Base-by-base conservation (phyloP, 2,329 filamentous ascomycete species). In the Penicillium crustosum region DNA sequence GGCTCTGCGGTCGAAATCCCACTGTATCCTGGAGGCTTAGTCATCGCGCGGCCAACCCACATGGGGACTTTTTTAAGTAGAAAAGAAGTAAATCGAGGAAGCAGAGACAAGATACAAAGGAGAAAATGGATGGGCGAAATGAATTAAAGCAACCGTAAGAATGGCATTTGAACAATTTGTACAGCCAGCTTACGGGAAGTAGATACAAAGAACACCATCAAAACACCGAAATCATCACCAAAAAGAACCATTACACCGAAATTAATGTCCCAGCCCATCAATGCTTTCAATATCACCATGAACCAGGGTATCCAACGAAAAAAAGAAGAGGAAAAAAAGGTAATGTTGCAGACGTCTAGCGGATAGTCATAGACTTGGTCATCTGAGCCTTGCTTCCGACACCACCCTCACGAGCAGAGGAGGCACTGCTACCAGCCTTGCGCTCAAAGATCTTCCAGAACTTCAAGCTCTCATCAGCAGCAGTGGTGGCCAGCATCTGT, bases 401-500 rank as follows among this genome's bases (percentile, higher is more conserved):
- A 62, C 86, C 87, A 58, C 87, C 83, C 66, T 84, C 82, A 60
- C 85, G 83, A 54, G 87, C 81, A 33, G 82, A 73, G 49, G 86
- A 84, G 51, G 87, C 84, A 60, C 84, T 80, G 58, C 84, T 81
- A 55, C 91, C 92, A 19, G 93, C 82, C 86, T 97, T 97, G 86
- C 96, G 97, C 84, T 99, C 94, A 72, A 99, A 99, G 68, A 99
- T 84, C 87, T 99, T 99, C 94, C 94, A 99, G 84, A 99, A 99
- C 82, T 99, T 99, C 77, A 99, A 83, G 73, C 89, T 93, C 83
- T 99, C 94, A 70, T 99, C 94, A 38, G 93, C 93, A 68, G 93
- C 90, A 60, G 94, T 93, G 51, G 94, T 99, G 50, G 94, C 94
- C 55, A 99, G 86, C 87, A 97, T 96, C 81, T 99, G 94, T 52